phyloP scores from a whole-genome alignment of 805 yeast genomes.

The Saturnispora galanensis region DNA sequence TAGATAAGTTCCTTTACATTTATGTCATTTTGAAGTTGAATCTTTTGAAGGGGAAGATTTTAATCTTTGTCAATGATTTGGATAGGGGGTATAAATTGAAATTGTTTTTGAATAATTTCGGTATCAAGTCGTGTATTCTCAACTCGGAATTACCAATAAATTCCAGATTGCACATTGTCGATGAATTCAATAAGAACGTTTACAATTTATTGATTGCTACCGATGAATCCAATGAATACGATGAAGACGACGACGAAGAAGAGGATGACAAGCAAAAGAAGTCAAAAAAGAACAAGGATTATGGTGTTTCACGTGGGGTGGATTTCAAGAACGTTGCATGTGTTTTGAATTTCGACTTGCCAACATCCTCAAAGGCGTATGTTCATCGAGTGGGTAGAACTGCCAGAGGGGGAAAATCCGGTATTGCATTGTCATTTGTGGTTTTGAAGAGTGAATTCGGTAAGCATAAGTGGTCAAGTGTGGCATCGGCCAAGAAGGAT shows the following conservation, averaged over 20 bases:
- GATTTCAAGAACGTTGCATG: conserved; percentile 95
- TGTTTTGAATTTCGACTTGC: conserved; percentile 90
- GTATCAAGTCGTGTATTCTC: conserved; percentile 76
- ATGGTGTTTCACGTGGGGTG: conserved; percentile 93
- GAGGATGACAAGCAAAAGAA: conserved; percentile 23
- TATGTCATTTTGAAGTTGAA: conserved; percentile 87
- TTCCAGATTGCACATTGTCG: conserved; percentile 90
- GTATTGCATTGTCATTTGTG: conserved; percentile 89
- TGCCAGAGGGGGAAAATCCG: conserved; percentile 93
- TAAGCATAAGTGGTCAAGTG: conserved; percentile 72
- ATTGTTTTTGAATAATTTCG: conserved; percentile 88
- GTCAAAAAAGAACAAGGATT: conserved; percentile 43
- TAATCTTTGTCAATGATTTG: conserved; percentile 84
- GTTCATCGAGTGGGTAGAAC: conserved; percentile 95
- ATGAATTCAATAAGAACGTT: conserved; percentile 85
- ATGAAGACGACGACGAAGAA: conserved; percentile 25
- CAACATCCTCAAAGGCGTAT: conserved; percentile 79
- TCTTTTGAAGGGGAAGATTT: conserved; percentile 81
- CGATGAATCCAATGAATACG: conserved; percentile 67
- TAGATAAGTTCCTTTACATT: conserved; percentile 83
- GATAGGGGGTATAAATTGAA: conserved; percentile 93
- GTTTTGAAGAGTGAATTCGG: conserved; percentile 79
- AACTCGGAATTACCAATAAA: conserved; percentile 90
- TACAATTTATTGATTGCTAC: conserved; percentile 88
- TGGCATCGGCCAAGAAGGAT: conserved; percentile 65